A percentile compares a stretch with the other conserved stretches of the same genome.
Conservation (phyloP, 2,329 filamentous ascomycete genomes). For the Alternaria ventricosa region DNA sequence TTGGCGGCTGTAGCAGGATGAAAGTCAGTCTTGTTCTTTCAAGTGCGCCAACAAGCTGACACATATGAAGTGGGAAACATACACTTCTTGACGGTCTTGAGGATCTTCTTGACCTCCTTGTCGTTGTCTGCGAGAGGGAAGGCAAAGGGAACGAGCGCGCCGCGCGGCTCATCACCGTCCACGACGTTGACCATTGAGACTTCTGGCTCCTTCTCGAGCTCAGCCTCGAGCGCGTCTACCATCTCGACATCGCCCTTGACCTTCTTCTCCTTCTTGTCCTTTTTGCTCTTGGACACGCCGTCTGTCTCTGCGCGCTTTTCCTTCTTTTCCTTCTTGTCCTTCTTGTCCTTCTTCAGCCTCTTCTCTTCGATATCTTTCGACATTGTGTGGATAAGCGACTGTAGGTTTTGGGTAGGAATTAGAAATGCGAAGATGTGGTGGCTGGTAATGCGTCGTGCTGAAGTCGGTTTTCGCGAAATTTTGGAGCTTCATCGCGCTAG, state of each 20-base stretch:
- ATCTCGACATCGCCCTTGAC: constrained; percentile 65
- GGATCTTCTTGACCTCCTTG: constrained; percentile 72
- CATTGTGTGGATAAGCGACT: constrained; percentile 31
- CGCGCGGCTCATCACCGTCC: constrained; percentile 48
- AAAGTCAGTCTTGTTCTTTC: background rate
- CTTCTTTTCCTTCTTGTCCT: constrained; percentile 66
- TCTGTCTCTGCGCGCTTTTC: constrained; percentile 64
- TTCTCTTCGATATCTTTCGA: constrained; percentile 49
- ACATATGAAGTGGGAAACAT: constrained; percentile 22
- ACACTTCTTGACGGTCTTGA: constrained; percentile 70
- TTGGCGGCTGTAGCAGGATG: constrained; percentile 75
- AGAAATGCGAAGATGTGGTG: background rate
- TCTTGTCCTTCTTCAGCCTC: constrained; percentile 61
- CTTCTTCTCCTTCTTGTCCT: constrained; percentile 68
- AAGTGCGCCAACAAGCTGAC: constrained; percentile 9
- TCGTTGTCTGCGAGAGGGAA: constrained; percentile 76
- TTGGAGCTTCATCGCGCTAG: constrained; percentile 13
- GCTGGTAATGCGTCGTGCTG: constrained; percentile 14
- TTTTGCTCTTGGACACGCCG: constrained; percentile 60
- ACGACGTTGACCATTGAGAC: constrained; percentile 56
- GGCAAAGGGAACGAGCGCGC: constrained; percentile 81
- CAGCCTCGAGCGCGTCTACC: constrained; percentile 60
- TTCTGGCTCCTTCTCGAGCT: constrained; percentile 68
- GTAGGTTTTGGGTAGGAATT: background rate
- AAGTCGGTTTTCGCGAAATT: constrained; percentile 18